Percentiles rank a stretch among this genome's conserved stretches.
Conservation (phyloP, 1,284 basidiomycete genomes). For the Bjerkandera adusta region DNA sequence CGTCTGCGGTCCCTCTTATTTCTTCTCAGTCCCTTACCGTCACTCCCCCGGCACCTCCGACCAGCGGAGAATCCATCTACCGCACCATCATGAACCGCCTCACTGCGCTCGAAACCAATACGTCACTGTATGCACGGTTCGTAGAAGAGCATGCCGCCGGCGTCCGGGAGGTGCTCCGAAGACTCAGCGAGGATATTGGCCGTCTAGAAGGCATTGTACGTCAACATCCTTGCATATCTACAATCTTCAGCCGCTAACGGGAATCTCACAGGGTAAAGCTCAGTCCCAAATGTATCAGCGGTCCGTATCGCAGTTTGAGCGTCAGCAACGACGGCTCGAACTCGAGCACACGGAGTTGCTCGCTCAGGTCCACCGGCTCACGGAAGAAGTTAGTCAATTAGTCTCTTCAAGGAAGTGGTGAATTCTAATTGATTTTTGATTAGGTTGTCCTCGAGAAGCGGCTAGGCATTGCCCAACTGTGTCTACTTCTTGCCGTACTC, state of each 20-base stretch:
- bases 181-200: conserved; percentile 83
- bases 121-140: conserved; percentile 84
- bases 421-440: no score
- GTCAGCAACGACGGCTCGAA: conserved; percentile 64
- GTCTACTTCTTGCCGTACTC: conserved; percentile 74
- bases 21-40: conserved; percentile 14
- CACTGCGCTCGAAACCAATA: conserved; percentile 82
- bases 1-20: conserved; percentile 13
- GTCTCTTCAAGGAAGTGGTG: conserved; percentile 1
- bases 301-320: conserved; percentile 68
- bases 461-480: conserved; percentile 79
- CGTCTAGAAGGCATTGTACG: conserved; percentile 75
- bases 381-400: conserved; percentile 60
- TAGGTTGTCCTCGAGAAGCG: conserved; percentile 83
- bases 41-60: conserved; percentile 22
- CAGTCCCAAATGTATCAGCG: conserved; percentile 67
- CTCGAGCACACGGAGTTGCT: conserved; percentile 67
- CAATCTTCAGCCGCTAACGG: not conserved
- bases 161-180: conserved; percentile 72
- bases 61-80: conserved; percentile 90
- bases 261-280: conserved; percentile 50
- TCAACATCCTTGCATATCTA: conserved; percentile 12
- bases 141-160: conserved; percentile 87
- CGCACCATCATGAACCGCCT: conserved; percentile 95
- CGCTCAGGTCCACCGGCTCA: conserved; percentile 64